Base-by-base conservation (phyloP, 371 early-diverging fungal genomes). In the Mortierella sp. region DNA sequence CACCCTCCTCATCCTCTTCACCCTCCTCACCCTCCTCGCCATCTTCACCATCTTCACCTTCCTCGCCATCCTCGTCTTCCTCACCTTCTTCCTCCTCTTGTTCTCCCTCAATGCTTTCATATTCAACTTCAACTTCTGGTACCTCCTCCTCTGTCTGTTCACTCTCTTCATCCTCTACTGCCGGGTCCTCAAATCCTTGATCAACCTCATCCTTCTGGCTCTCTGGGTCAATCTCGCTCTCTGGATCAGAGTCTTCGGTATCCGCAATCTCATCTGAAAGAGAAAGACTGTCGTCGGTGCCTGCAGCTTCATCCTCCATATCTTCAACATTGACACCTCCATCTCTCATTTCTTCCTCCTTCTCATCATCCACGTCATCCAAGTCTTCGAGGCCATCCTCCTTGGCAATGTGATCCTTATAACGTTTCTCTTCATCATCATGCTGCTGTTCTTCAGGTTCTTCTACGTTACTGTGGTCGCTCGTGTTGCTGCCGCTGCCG, bases 111-210 rank as follows among this genome's bases (percentile, higher is more conserved):
- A 13, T 31, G 15, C 15, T 64, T 0, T 68, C 78, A 66, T 60
- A 77, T 23, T 72, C 77, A 22, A 72, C 77, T 54, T 71, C 77
- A 15, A 77, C 77, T n/a, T 68, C 72, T 10, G 53, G 40, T 1
- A 70, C 66, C 9, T 67, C 72, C 12, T 66, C 72, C 0, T 37
- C 64, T 12, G 58, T 58, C 1, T n/a, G n/a, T n/a, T 62, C 72
- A 6, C 72, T 69, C 6, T 59, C 67, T 26, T 49, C 60, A 23
- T 77, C 68, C 6, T 77, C 72, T 4, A 68, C 35, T 31, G 72
- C 43, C 15, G 71, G 32, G 49, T 71, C 64, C 34, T 68, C 77
- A n/a, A 64, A 49, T 6, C 68, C 72, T n/a, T 69, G 71, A 43
- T 76, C 76, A 10, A 67, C 61, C 9, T 63, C 64, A 53, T 40